A percentile compares a stretch with the other conserved stretches of the same genome.
Conservation (phyloP, 1,139 yeast species). For the Taphrina betulina region DNA sequence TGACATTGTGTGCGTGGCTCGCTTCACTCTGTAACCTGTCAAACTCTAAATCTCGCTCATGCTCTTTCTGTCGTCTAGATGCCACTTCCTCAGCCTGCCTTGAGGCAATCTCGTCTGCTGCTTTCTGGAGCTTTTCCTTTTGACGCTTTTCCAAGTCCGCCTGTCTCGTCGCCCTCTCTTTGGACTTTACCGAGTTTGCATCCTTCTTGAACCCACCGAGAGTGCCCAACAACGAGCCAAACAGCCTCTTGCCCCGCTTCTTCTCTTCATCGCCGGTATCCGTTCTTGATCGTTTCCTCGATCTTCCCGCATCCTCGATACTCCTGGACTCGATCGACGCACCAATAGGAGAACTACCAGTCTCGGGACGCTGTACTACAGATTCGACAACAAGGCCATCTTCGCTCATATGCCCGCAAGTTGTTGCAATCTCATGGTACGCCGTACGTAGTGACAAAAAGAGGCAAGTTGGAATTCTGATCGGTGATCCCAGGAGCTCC, state of each 20-base stretch:
- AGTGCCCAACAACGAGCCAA: constrained; percentile 34
- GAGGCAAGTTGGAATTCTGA: no score
- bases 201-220: constrained; percentile 32
- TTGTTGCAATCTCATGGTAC: no score
- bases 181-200: constrained; percentile 10
- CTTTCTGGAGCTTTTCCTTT: constrained; percentile 3
- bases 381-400: no score
- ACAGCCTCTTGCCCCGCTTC: constrained; percentile 32
- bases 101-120: constrained; percentile 1
- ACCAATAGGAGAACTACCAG: no score
- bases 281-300: constrained; percentile 4
- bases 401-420: no score
- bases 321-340: no score
- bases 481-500: no score
- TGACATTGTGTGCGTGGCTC: constrained; percentile 1
- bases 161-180: constrained; percentile 25
- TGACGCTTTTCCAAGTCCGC: constrained; percentile 19
- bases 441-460: no score
- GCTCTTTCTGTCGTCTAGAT: not conserved
- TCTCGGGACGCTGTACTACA: not conserved
- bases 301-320: no score
- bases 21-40: not conserved
- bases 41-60: not conserved
- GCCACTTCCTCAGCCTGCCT: constrained; percentile 1
- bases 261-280: constrained; percentile 17